Conservation (phyloP, 2,329 filamentous ascomycete species). For the Arthrobotrys conoides region DNA sequence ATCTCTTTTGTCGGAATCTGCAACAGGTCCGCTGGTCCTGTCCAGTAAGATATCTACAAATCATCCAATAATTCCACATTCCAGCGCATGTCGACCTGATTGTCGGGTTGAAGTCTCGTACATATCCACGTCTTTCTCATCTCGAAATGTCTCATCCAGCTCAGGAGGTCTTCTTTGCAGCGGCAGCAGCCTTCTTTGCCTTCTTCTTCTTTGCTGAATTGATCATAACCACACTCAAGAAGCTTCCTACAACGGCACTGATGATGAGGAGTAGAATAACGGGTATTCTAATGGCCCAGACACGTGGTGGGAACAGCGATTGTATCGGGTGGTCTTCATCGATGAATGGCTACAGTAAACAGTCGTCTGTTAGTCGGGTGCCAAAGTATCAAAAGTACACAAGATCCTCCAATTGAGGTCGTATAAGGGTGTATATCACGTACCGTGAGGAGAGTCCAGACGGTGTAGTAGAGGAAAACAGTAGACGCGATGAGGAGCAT, state of each 20-base stretch:
- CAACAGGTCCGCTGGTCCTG: conserved; percentile 40
- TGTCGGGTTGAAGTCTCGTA: conserved; percentile 13
- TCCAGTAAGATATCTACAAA: conserved; percentile 60
- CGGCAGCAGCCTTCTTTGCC: conserved; percentile 86
- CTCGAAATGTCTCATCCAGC: conserved; percentile 33
- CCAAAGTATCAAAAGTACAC: conserved; percentile 1
- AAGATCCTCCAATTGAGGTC: conserved; percentile 20
- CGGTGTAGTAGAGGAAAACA: conserved; percentile 91
- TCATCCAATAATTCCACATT: conserved; percentile 45
- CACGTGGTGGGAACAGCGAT: conserved; percentile 93
- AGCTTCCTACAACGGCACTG: conserved; percentile 93
- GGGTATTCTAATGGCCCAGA: conserved; percentile 98
- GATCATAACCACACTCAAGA: conserved; percentile 98
- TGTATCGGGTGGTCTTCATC: conserved; percentile 94
- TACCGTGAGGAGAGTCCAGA: conserved; percentile 99
- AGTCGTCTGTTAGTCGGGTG: conserved; percentile 15
- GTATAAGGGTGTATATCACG: conserved; percentile 62
- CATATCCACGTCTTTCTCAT: conserved; percentile 18
- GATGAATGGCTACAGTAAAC: conserved; percentile 83
- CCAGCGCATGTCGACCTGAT: conserved; percentile 11
- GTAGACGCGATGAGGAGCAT: conserved; percentile 81
- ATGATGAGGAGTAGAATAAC: conserved; percentile 95
- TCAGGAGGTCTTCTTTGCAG: conserved; percentile 82
- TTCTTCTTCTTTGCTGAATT: conserved; percentile 98
- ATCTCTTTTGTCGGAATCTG: conserved; percentile 36